Evolutionary conservation across 495 filamentous ascomycete genomes (phyloP), one percentile per base, ranked within the genome.

Genomic region (Parachaetomium inaequale): DNA sequence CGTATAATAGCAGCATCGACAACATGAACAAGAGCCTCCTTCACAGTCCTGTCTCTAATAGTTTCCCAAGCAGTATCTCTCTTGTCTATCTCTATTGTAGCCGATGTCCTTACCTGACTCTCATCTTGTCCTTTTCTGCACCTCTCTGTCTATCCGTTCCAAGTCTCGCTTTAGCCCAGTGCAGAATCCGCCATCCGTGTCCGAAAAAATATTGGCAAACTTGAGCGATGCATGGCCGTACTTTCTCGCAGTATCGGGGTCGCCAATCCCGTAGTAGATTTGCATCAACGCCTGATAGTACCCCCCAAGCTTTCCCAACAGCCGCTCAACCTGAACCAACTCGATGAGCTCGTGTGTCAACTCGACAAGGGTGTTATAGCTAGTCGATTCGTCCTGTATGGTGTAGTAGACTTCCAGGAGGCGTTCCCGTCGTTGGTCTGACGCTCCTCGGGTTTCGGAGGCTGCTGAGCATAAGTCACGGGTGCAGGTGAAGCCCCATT

Each of bases 401-500:
- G 63, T 61, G 8, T 63, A 55, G 19, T 66, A 64, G 12, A 75
- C 53, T 11, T 73, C 66, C 23, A 67, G 65, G 11, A 75, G 59
- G 28, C 63, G 62, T 15, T 65, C 63, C 19, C 71, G 63, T 3
- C 72, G 68, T 0, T 42, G 38, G 59, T 76, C 73, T 4, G 74
- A 76, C 4, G 55, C 64, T 2, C 56, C 60, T 0, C 43, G 63
- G 0, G 64, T 68, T 5, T 64, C 43, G 1, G 61, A n/a, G 2
- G 66, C 38, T 1, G 72, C 57, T 3, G 68, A 47, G 53, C 74
- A 76, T 3, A 74, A 55, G 2, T 67, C 62, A 36, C 74, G 75
- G 5, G 68, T 72, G 61, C 74, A 76, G 38, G 70, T 70, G 63
- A 76, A 76, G 14, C 66, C 65, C 72, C 72, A 76, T 51, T 72